Percentiles rank a stretch among this genome's conserved stretches.
phyloP scores from a whole-genome alignment of 805 yeast species.

The Candida vaughaniae region DNA sequence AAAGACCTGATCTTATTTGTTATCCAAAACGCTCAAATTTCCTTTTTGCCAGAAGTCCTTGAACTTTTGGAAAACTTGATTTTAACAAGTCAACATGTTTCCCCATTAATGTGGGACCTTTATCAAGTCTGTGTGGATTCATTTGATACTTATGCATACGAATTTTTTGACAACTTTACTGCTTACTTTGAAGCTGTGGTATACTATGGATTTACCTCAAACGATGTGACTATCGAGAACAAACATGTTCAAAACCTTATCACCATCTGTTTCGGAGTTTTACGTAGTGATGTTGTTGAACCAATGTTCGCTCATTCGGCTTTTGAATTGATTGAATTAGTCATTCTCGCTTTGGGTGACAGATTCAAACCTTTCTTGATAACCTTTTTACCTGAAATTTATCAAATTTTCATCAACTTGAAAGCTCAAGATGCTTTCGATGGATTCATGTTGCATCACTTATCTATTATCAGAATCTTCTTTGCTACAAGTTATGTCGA shows the following conservation, averaged over 20 bases:
- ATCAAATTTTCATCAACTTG: conserved; percentile 30
- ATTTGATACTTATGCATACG: conserved; percentile 59
- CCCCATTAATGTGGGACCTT: conserved; percentile 54
- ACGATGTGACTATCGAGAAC: conserved; percentile 33
- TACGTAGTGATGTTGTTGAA: conserved; percentile 34
- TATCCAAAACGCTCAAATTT: conserved; percentile 38
- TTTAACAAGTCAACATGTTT: conserved; percentile 53
- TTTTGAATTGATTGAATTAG: conserved; percentile 38
- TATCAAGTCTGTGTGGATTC: conserved; percentile 49
- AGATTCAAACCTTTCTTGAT: conserved; percentile 33
- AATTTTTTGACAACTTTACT: conserved; percentile 54
- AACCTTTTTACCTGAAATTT: conserved; percentile 35
- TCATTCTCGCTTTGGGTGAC: conserved; percentile 29
- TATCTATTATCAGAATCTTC: conserved; percentile 43
- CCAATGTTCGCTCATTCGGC: conserved; percentile 41
- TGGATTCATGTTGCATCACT: conserved; percentile 43
- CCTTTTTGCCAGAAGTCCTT: conserved; percentile 37
- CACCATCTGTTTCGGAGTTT: conserved; percentile 33
- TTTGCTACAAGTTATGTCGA: conserved; percentile 41
- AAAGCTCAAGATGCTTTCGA: conserved; percentile 41
- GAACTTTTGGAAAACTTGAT: conserved; percentile 51
- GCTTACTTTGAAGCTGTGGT: conserved; percentile 59
- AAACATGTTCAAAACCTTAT: conserved; percentile 39
- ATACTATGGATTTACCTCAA: conserved; percentile 47
- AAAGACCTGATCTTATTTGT: conserved; percentile 35